These are phyloP conservation scores for Exophiala xenobiotica DNA, from an alignment of 2,329 filamentous ascomycete species.

Conservation along the genomic window DNA sequence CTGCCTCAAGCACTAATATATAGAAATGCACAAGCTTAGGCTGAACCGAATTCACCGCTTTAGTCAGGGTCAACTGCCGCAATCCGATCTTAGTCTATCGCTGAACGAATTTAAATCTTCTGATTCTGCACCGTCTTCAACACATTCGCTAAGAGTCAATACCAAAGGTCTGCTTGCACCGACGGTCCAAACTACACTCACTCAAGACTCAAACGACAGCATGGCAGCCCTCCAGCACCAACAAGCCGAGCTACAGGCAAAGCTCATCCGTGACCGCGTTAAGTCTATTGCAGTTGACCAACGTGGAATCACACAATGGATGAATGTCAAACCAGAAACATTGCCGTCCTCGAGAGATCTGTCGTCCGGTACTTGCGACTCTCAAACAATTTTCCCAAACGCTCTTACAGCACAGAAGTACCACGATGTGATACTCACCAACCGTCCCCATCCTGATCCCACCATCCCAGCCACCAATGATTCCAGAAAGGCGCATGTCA, in stretches of 20 bases:
- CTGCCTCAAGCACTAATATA: not conserved
- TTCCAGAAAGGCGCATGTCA: conserved; percentile 33
- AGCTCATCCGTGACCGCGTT: not conserved
- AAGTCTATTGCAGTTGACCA: not conserved
- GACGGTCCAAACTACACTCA: not conserved
- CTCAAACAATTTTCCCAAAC: conserved; percentile 11
- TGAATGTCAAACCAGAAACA: not conserved
- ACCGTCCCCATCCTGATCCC: conserved; percentile 34
- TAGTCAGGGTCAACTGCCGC: not conserved
- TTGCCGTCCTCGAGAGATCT: conserved; percentile 7
- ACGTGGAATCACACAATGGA: conserved; percentile 8
- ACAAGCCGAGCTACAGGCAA: not conserved
- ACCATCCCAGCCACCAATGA: conserved; percentile 32
- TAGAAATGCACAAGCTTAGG: not conserved
- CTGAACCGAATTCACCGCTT: not conserved
- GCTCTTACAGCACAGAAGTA: conserved; percentile 16
- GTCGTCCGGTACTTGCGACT: conserved; percentile 5
- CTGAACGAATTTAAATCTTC: not conserved
- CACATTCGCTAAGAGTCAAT: not conserved
- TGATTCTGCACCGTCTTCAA: not conserved
- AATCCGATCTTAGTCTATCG: not conserved
- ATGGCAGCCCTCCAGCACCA: conserved; percentile 1
- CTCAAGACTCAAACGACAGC: not conserved
- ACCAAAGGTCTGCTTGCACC: not conserved
- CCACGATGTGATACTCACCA: conserved; percentile 12